Evolutionary conservation across 2,329 filamentous ascomycete genomes (phyloP).

Genomic region (Rhytidhysteron rufulum): DNA sequence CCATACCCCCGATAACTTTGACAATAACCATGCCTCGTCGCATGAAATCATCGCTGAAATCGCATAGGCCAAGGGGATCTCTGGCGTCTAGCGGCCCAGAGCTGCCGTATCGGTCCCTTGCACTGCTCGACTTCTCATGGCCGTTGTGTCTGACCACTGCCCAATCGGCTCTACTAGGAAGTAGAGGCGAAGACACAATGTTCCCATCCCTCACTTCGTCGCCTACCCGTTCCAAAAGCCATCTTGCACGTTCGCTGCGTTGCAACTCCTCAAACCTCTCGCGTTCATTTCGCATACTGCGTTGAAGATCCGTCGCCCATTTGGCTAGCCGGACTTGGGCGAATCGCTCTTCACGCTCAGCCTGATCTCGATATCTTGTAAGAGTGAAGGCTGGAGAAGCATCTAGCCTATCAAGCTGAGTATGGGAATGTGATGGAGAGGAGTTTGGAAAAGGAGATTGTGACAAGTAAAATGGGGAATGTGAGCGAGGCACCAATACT

Average conservation of each 20-base stretch:
- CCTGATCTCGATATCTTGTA: conserved; percentile 53
- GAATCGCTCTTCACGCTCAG: conserved; percentile 56
- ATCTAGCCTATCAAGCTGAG: conserved; percentile 19
- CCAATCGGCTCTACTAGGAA: conserved; percentile 28
- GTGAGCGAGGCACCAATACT: conserved; percentile 34
- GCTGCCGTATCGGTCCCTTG: conserved; percentile 17
- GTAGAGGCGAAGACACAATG: conserved; percentile 22
- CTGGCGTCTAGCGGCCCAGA: conserved; percentile 49
- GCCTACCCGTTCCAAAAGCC: conserved; percentile 67
- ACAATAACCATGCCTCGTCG: conserved; percentile 64
- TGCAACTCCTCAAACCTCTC: conserved; percentile 61
- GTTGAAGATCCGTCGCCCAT: conserved; percentile 79
- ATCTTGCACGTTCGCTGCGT: conserved; percentile 60
- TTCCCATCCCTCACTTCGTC: conserved; percentile 51
- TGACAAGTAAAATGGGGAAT: conserved; percentile 25
- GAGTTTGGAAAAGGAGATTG: conserved; percentile 33
- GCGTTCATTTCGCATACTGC: conserved; percentile 70
- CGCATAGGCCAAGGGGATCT: conserved; percentile 76
- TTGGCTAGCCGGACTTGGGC: conserved; percentile 70
- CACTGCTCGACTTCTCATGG: conserved; percentile 23
- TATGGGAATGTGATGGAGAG: conserved; percentile 28
- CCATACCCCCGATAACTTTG: conserved; percentile 70
- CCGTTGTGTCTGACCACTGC: conserved; percentile 25
- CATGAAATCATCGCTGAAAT: conserved; percentile 63
- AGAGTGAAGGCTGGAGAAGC: conserved; percentile 32